Evolutionary conservation across 805 yeast genomes (phyloP), one percentile per base, ranked within the genome.

Genomic region (Cyberlindnera subsufficiens): DNA sequence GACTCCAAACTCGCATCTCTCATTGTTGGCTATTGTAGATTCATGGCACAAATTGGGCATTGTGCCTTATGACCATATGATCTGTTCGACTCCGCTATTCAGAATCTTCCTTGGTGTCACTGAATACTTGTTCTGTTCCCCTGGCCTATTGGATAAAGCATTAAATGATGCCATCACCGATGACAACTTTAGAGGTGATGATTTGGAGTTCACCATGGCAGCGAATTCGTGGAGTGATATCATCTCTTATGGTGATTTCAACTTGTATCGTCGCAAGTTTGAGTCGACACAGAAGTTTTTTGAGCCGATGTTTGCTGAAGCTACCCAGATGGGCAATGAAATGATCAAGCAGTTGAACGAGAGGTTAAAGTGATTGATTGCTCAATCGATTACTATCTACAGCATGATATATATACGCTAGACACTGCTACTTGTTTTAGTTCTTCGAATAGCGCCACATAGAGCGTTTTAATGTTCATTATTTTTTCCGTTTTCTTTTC

Each of bases 51-150:
- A 80, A 49, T 65, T 87, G 35, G 84, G 83, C 1, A 88, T 93
- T 34, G 82, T 85, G 30, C 99, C 99, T 5, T 91, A 93, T 58
- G 96, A 91, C 61, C 99, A 93, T 64, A 90, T 91, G 66, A 90
- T 91, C 45, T 91, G 98, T 59, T 86, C 96, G 1, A 93, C 99
- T 0, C 99, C 99, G 11, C 39, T 85, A 27, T 93, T 91, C 60
- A 75, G 98, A 59, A 88, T 93, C 33, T 88, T 93, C 64, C 71
- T 93, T 33, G 98, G 98, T 36, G 97, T 93, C 19, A 78, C 96
- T 0, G 97, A 93, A 60, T 91, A 88, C 61, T 66, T 93, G 29
- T 93, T 91, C 61, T 80, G 95, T 56, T 78, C 89, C 0, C 91
- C 93, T 0, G 85, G 82, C 1, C 63, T 91, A 31, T 65, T 93